phyloP scores from a whole-genome alignment of 2,329 filamentous ascomycete genomes.

The Pyrenochaeta sp. region DNA sequence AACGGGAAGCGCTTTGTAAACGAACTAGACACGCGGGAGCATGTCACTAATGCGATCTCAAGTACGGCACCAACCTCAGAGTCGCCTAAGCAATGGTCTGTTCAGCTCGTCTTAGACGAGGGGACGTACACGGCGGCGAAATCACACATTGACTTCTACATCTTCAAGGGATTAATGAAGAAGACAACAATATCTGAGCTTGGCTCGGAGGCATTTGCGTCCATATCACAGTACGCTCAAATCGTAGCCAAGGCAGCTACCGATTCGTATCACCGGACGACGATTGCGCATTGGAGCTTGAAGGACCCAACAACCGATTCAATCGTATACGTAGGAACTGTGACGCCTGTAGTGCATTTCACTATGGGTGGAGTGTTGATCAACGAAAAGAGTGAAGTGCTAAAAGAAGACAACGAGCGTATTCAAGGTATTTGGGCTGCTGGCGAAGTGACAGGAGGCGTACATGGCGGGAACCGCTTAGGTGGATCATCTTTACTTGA shows the following conservation, averaged over 20 bases:
- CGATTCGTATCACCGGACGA: conserved; percentile 59
- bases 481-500: conserved; percentile 70
- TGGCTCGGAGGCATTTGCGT: conserved; percentile 41
- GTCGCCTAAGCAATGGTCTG: conserved; percentile 63
- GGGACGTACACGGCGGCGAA: conserved; percentile 62
- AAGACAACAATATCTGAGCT: conserved; percentile 65
- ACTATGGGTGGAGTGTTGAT: conserved; percentile 72
- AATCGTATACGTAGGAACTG: conserved; percentile 65
- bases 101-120: conserved; percentile 68
- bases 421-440: conserved; percentile 69
- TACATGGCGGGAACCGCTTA: conserved; percentile 70
- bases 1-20: conserved; percentile 67
- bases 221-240: conserved; percentile 61
- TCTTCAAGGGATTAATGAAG: conserved; percentile 68
- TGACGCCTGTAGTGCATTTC: conserved; percentile 72
- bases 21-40: conserved; percentile 68
- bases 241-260: conserved; percentile 51
- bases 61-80: conserved; percentile 30
- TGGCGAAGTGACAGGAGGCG: conserved; percentile 70
- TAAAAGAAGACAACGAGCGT: conserved; percentile 53
- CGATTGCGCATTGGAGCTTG: conserved; percentile 66
- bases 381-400: conserved; percentile 61
- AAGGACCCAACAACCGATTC: conserved; percentile 59
- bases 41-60: conserved; percentile 64
- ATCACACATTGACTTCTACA: conserved; percentile 69